Evolutionary conservation across 2,329 filamentous ascomycete species (phyloP), one percentile per base, ranked within the genome.

Genomic region (Fusarium albidum): DNA sequence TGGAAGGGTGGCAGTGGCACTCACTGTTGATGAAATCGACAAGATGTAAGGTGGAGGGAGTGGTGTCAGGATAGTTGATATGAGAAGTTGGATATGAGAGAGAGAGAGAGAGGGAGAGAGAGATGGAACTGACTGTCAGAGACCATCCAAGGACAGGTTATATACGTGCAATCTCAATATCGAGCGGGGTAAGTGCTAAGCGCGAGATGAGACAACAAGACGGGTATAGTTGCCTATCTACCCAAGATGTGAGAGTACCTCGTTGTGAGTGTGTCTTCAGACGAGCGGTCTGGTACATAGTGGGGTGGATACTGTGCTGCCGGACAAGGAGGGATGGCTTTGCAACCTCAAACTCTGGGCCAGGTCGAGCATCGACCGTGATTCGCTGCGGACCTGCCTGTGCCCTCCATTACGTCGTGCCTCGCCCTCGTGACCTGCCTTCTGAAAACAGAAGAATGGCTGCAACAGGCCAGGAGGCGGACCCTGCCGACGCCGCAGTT

Each of bases 161-260:
- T 61, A 61, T 61, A 61, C 31, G 44, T 61, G 40, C 37, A 49
- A 41, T 44, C 48, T 44, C 29, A 52, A 39, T 37, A 65, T 47
- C 55, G 60, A 66, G 63, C 63, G 63, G 63, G 63, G 63, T 66
- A 66, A 62, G 60, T 55, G 60, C 60, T 66, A 60, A 61, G 58
- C 52, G 42, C 21, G 40, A 58, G 47, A 54, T 34, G 43, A 39
- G 41, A 55, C 46, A 49, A 39, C 17, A 17, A 51, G 35, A 45
- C 31, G 43, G 33, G 32, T 43, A 45, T 37, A 52, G 35, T n/a
- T 40, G 51, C 15, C 9, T 21, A 21, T 7, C 21, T 21, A 21
- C 21, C 21, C 7, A 5, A 21, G 28, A 31, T 25, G 37, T 28
- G 35, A 9, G 4, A 15, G 28, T 60, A 60, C 57, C 39, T 60